These are phyloP conservation scores for Fusarium praegraminearum DNA, from an alignment of 2,329 filamentous ascomycete species.

Conservation along the genomic window DNA sequence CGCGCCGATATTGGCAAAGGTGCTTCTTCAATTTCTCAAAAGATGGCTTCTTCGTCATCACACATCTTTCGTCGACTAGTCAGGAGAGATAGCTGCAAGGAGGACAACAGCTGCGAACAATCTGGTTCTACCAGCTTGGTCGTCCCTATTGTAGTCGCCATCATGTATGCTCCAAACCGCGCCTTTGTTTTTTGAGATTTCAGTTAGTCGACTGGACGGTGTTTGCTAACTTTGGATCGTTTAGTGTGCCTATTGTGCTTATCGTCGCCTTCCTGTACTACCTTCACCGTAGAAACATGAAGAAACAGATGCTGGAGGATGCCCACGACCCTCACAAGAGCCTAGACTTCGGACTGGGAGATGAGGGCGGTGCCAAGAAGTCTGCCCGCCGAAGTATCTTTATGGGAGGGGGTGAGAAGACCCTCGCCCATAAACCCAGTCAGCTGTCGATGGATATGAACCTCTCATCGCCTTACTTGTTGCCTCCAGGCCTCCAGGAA, in stretches of 20 bases:
- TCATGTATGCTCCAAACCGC: constrained; percentile 69
- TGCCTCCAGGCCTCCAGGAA: constrained; percentile 82
- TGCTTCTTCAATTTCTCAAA: constrained; percentile 13
- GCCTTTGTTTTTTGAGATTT: constrained; percentile 10
- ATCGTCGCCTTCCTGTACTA: constrained; percentile 76
- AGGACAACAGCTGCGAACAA: constrained; percentile 66
- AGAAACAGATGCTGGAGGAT: constrained; percentile 81
- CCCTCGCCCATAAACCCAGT: constrained; percentile 55
- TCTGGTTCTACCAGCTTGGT: constrained; percentile 60
- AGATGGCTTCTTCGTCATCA: constrained; percentile 20
- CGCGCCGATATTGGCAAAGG: constrained; percentile 45
- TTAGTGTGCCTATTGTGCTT: constrained; percentile 79
- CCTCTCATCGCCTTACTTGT: constrained; percentile 87
- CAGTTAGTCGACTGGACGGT: constrained; percentile 1
- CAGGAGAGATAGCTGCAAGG: constrained; percentile 40
- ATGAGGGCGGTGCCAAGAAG: constrained; percentile 50
- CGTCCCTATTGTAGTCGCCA: constrained; percentile 75
- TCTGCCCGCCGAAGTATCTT: constrained; percentile 53
- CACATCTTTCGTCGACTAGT: constrained; percentile 39
- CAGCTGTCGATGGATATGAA: constrained; percentile 80
- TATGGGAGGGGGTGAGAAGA: constrained; percentile 67
- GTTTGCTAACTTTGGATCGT: constrained; percentile 35
- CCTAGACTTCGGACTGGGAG: constrained; percentile 87
- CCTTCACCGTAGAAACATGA: constrained; percentile 82
- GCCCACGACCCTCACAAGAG: constrained; percentile 87